Conservation (phyloP, 257 asterid genomes). For the Petunia axillaris region DNA sequence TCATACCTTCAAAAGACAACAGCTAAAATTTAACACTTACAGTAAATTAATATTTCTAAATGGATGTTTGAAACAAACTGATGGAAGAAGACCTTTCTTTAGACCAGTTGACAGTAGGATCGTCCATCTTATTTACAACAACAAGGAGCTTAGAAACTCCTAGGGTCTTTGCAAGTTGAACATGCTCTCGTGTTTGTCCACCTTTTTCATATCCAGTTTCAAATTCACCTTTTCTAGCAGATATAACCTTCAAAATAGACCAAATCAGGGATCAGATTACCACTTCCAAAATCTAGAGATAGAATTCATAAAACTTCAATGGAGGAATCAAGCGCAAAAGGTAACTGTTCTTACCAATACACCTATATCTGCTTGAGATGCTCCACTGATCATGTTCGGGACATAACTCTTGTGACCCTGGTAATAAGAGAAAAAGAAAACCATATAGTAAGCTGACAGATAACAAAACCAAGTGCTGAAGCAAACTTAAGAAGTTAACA, state of each 20-base stretch:
- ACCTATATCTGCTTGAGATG: conserved; percentile 97
- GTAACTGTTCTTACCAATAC: conserved; percentile 62
- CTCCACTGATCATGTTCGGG: conserved; percentile 98
- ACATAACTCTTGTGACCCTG: conserved; percentile 99
- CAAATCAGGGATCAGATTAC: conserved; percentile 6
- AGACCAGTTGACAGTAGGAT: conserved; percentile 95
- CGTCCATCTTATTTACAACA: conserved; percentile 97
- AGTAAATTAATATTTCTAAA: conserved; percentile 17
- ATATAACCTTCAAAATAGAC: conserved; percentile 62
- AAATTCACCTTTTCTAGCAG: conserved; percentile 94
- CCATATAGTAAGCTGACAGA: not conserved
- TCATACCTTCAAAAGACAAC: conserved; percentile 65
- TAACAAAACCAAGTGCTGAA: not conserved
- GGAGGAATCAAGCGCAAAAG: not conserved
- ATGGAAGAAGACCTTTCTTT: conserved; percentile 76
- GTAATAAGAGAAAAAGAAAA: conserved; percentile 14
- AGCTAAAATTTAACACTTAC: conserved; percentile 18
- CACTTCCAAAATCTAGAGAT: not conserved
- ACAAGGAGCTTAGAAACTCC: conserved; percentile 91
- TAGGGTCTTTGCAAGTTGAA: conserved; percentile 94
- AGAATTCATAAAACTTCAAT: conserved; percentile 17
- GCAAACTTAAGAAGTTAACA: not conserved
- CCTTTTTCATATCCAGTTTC: conserved; percentile 99
- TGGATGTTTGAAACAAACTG: not conserved
- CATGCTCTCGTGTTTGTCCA: conserved; percentile 99